A percentile compares a stretch with the other conserved stretches of the same genome.
Conservation (phyloP, 1,139 yeast species). For the Magnusiomyces magnusii region DNA sequence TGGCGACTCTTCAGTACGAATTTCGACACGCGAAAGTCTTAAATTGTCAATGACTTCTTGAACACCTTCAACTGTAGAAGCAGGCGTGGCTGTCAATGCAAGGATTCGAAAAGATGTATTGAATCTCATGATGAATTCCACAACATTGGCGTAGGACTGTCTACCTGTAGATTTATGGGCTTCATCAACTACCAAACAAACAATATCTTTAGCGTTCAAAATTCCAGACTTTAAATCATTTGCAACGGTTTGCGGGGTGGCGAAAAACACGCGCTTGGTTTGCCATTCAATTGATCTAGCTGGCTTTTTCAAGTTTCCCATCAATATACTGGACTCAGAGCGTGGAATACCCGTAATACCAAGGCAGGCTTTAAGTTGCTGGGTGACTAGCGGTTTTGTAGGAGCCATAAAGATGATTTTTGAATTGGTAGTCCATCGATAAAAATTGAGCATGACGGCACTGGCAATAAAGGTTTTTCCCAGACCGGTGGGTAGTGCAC, state of each 20-base stretch:
- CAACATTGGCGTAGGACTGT: slow-evolving; percentile 81
- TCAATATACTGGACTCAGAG: slow-evolving; percentile 66
- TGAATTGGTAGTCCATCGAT: slow-evolving; percentile 68
- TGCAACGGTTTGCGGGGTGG: slow-evolving; percentile 96
- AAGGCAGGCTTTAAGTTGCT: slow-evolving; percentile 90
- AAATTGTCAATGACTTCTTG: slow-evolving; percentile 75
- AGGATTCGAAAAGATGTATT: slow-evolving; percentile 63
- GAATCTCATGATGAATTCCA: slow-evolving; percentile 53
- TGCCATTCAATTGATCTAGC: slow-evolving; percentile 66
- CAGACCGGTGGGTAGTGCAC: slow-evolving; percentile 94
- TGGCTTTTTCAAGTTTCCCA: slow-evolving; percentile 42
- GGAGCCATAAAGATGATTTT: slow-evolving; percentile 95
- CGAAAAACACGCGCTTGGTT: slow-evolving; percentile 70
- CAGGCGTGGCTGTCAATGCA: slow-evolving; percentile 96
- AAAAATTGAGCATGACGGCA: slow-evolving; percentile 84
- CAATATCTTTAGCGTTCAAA: slow-evolving; percentile 65
- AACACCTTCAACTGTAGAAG: slow-evolving; percentile 78
- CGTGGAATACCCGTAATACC: slow-evolving; percentile 80
- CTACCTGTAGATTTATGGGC: slow-evolving; percentile 93
- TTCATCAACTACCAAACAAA: slow-evolving; percentile 82
- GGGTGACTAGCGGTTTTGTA: slow-evolving; percentile 94
- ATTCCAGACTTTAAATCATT: slow-evolving; percentile 74
- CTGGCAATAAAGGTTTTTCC: slow-evolving; percentile 97
- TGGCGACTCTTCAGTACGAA: slow-evolving; percentile 74
- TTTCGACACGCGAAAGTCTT: slow-evolving; percentile 67